Evolutionary conservation across 305 asterid genomes (phyloP), one percentile per base, ranked within the genome.

Genomic region (Rubia tinctorum): DNA sequence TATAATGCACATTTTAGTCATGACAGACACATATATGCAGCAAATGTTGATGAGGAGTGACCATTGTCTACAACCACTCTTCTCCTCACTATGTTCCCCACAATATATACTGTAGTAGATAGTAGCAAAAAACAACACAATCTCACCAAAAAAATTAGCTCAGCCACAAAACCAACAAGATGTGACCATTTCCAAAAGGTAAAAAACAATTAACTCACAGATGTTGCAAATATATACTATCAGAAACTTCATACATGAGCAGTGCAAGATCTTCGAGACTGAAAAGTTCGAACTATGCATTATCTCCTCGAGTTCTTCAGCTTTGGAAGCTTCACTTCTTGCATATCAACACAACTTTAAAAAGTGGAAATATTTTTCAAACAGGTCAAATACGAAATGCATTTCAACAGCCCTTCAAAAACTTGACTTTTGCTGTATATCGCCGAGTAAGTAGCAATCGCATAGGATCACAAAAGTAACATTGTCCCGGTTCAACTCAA

Each of bases 251-350:
- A 58, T 42, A 63, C 12, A 14, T 23, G 8, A 55, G 95, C 91
- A 78, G 79, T 77, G 72, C 92, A 20, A 34, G 81, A 82, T 92
- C 98, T 84, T 94, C 98, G 51, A 94, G 89, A 76, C 89, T 97
- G 81, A 90, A 94, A 69, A 92, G 98, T 15, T 86, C 84, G 56
- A 76, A 81, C 88, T 0, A 96, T 97, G 74, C 99, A 94, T 81
- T 86, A 90, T 88, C 80, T 84, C 69, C 82, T 0, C 51, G 14
- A 45, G 14, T 45, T 45, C 51, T 45, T 8, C 51, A 45, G 51
- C 51, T 45, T n/a, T 56, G 25, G 8, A 12, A 55, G 11, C 61
- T 55, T 55, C 61, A 55, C 61, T 55, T n/a, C 61, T 18, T 55
- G 61, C 61, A 55, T 47, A 47, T 17, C 27, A 55, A 55, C 51